These are phyloP conservation scores for Citrus sp. DNA, from an alignment of 345 rosid species.

Conservation along the genomic window DNA sequence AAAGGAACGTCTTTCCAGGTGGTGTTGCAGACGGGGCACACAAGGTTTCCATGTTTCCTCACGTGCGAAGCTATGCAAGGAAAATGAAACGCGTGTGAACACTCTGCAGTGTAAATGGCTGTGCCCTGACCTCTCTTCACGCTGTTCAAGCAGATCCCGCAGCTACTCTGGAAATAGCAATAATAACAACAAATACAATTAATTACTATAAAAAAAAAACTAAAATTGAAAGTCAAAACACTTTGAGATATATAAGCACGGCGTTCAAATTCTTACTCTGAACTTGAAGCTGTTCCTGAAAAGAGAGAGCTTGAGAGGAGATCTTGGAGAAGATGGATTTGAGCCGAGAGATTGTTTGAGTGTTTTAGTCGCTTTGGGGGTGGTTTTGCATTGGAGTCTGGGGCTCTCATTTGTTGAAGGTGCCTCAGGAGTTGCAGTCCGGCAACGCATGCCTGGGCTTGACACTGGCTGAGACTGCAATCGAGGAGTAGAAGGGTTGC, in stretches of 20 bases:
- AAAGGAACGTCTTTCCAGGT: conserved; percentile 73
- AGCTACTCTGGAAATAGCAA: conserved; percentile 44
- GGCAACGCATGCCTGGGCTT: conserved; percentile 52
- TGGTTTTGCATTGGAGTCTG: conserved; percentile 32
- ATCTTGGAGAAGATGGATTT: conserved; percentile 67
- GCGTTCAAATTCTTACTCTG: conserved; percentile 43
- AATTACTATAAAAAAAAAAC: neutral
- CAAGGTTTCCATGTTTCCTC: conserved; percentile 44
- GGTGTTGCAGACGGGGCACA: conserved; percentile 77
- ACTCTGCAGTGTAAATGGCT: conserved; percentile 86
- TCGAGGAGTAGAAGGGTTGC: conserved; percentile 73
- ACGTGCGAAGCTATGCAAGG: conserved; percentile 71
- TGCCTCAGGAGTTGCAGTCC: conserved; percentile 23
- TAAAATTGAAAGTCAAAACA: neutral
- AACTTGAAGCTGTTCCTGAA: conserved; percentile 81
- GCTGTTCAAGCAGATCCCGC: conserved; percentile 72
- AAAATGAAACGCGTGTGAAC: conserved; percentile 77
- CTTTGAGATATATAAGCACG: neutral
- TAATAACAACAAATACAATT: neutral
- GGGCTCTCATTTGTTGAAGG: conserved; percentile 31
- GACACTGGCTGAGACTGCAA: conserved; percentile 24
- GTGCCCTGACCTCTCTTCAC: conserved; percentile 80
- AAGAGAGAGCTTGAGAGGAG: conserved; percentile 74
- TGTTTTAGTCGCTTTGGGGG: conserved; percentile 25
- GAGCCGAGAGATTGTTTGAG: conserved; percentile 32